Base-by-base conservation (phyloP, 768 basidiomycete species). In the Neoboletus brunneissimus region DNA sequence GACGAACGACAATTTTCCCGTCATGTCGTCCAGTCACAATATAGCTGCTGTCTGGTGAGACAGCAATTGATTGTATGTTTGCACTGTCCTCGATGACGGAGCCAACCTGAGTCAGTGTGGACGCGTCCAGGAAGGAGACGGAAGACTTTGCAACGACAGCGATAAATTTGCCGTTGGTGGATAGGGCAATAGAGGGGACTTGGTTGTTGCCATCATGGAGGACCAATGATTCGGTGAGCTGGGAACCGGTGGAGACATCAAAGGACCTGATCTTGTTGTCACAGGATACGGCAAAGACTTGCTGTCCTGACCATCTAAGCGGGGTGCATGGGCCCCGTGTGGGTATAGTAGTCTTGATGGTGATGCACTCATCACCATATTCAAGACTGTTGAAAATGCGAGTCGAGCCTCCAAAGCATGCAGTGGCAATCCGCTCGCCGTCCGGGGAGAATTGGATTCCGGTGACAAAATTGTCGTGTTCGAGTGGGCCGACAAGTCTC, bases 121-220 rank as follows among this genome's bases (percentile, higher is more conserved):
- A 29, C 3, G 11, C 1, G 6, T 45, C 44, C 27, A 45, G 18
- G 18, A 45, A 45, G 2, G 18, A n/a, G 18, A 45, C 12, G 1
- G 44, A 45, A 6, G 1, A 11, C 0, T 0, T 0, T n/a, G 2
- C 18, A 4, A n/a, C 10, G 18, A 5, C 3, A 29, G 27, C 44
- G 0, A 45, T 45, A 2, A 45, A 45, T 12, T n/a, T 29, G 0
- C 27, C 27, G 7, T 29, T 45, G 2, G 11, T 5, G 13, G 27
- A 27, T 6, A 45, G 2, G 18, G 44, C 18, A 1, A 45, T n/a
- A 12, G 44, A 45, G 27, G 11, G n/a, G 27, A 29, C 3, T 2
- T n/a, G 2, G 2, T 7, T 2, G 15, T 0, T 1, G 15, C 22
- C 44, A 5, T 12, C 44, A 29, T 11, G 2, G 18, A 45, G 44